phyloP scores from a whole-genome alignment of 257 asterid species.

The Solanum clarkiae region DNA sequence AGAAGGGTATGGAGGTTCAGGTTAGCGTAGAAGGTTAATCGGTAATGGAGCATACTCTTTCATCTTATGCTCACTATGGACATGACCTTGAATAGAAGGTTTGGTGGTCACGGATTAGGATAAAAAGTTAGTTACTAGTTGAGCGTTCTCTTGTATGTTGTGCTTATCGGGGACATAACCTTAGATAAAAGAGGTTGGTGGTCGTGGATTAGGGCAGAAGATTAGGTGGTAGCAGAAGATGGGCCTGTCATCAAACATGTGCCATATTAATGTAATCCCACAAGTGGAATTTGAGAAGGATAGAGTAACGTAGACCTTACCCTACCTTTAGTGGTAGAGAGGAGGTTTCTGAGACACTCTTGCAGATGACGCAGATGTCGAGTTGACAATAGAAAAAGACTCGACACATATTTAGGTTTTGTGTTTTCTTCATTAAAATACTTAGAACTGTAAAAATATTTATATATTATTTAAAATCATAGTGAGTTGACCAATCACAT shows the following conservation, averaged over 20 bases:
- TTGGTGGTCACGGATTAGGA: no score
- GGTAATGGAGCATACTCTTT: neutral
- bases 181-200: no score
- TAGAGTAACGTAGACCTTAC: neutral
- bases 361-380: neutral
- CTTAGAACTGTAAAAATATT: neutral
- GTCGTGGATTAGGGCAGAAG: no score
- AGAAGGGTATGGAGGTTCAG: neutral
- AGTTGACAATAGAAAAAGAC: no score
- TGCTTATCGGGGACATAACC: no score
- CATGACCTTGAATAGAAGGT: neutral
- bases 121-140: no score
- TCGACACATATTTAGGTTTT: neutral
- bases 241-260: neutral
- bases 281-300: no score
- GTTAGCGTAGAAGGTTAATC: neutral
- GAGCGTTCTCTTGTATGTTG: no score
- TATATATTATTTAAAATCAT: neutral
- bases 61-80: neutral
- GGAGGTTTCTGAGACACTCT: neutral
- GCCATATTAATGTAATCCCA: neutral
- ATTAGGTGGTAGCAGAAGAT: neutral
- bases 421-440: neutral
- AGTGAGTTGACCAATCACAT: neutral
- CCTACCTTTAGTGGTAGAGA: neutral